These are phyloP conservation scores for Rhamnella rubrinervis DNA, from an alignment of 331 rosid species.

Conservation along the genomic window DNA sequence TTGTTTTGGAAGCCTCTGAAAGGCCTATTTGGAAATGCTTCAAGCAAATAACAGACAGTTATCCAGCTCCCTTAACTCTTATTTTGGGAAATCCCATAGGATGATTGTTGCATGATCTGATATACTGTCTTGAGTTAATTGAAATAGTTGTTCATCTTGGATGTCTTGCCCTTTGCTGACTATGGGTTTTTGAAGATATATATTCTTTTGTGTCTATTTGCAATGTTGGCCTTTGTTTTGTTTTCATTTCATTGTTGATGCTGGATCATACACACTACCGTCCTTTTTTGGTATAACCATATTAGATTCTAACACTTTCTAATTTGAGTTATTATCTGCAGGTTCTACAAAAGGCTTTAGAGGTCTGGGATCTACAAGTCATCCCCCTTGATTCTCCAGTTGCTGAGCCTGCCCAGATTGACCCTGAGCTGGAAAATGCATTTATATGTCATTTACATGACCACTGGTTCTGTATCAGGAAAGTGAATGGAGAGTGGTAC, in stretches of 20 bases:
- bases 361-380: constrained; percentile 98
- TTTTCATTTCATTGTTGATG: neutral
- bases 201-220: neutral
- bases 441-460: constrained; percentile 94
- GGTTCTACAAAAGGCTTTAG: constrained; percentile 95
- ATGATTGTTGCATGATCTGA: neutral
- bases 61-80: neutral
- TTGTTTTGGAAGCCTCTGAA: no score
- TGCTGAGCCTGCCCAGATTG: constrained; percentile 97
- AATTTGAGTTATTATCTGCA: constrained; percentile 29
- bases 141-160: neutral
- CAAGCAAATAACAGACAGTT: neutral
- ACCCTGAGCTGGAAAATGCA: constrained; percentile 89
- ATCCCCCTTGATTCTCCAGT: constrained; percentile 94
- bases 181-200: neutral
- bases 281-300: neutral
- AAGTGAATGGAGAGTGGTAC: constrained; percentile 93
- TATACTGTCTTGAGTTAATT: neutral
- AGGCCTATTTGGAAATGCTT: neutral
- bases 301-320: neutral
- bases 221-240: neutral
- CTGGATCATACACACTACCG: neutral
- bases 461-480: constrained; percentile 97
- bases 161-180: neutral
- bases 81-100: neutral